Percentiles rank a stretch among this genome's conserved stretches.
Conservation (phyloP, 2,329 filamentous ascomycete species). For the Aspergillus floridensis region DNA sequence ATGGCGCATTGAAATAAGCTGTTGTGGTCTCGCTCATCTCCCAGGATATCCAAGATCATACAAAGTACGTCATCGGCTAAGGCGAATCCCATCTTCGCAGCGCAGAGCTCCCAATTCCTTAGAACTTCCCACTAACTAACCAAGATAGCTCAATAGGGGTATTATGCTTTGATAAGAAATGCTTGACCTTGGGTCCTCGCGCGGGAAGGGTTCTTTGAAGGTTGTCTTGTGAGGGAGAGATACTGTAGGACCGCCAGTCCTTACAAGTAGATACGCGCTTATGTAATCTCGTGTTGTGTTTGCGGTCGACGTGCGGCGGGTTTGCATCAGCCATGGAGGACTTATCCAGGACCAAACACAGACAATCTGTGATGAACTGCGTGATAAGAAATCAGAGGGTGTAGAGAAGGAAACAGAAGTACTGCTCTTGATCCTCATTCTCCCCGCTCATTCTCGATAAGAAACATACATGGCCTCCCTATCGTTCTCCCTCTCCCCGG, state of each 20-base stretch:
- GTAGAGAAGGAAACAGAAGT: not conserved
- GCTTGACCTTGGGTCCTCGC: not conserved
- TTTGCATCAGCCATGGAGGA: not conserved
- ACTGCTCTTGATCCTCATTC: not conserved
- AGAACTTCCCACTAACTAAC: not conserved
- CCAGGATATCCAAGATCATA: slow-evolving; percentile 27
- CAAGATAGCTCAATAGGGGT: not conserved
- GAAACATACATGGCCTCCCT: slow-evolving; percentile 36
- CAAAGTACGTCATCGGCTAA: slow-evolving; percentile 27
- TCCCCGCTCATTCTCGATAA: not conserved
- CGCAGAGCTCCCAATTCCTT: not conserved
- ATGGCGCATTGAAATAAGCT: slow-evolving; percentile 29
- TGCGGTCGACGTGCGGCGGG: slow-evolving; percentile 6
- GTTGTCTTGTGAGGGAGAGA: not conserved
- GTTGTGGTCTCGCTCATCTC: slow-evolving; percentile 25
- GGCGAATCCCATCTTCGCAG: slow-evolving; percentile 17
- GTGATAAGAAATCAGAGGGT: not conserved
- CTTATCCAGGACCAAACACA: not conserved
- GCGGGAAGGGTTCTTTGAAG: not conserved
- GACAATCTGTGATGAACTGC: no score
- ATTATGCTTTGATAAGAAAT: not conserved
- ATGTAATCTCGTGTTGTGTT: slow-evolving; percentile 22
- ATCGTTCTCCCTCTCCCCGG: slow-evolving; percentile 56
- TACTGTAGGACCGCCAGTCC: no score
- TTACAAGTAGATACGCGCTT: slow-evolving; percentile 7